phyloP scores from a whole-genome alignment of 768 basidiomycete genomes.

The Lactarius trivialis region DNA sequence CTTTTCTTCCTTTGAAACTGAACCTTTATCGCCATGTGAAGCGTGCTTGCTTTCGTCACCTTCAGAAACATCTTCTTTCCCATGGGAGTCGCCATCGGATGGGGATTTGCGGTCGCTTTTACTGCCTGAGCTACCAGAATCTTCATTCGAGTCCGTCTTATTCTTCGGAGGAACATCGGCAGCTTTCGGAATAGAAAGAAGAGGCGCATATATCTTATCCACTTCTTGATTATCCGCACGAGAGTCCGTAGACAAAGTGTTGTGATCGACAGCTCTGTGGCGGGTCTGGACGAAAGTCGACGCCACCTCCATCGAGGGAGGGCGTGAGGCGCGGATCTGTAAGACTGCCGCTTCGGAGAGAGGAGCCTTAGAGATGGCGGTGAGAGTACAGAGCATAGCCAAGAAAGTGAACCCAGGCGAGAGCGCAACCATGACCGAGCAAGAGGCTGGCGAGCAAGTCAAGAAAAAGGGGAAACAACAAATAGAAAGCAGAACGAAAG shows the following conservation, averaged over 20 bases:
- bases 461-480: neutral
- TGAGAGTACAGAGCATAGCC: constrained; percentile 41
- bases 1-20: constrained; percentile 7
- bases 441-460: neutral
- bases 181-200: constrained; percentile 12
- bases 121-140: neutral
- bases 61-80: neutral
- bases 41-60: neutral
- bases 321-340: constrained; percentile 9
- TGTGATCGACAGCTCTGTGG: neutral
- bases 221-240: neutral
- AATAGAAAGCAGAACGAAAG: constrained; percentile 22
- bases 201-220: neutral
- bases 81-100: neutral
- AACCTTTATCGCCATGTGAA: neutral
- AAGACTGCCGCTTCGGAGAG: constrained; percentile 38
- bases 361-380: constrained; percentile 36
- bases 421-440: constrained; percentile 42
- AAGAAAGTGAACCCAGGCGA: constrained; percentile 41
- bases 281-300: neutral
- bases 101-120: neutral
- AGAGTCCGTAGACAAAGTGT: neutral
- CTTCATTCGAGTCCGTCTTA: neutral
- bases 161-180: neutral
- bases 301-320: neutral